Base-by-base conservation (phyloP, 352 stramenopile genomes). In the Globisporangium barbulae region DNA sequence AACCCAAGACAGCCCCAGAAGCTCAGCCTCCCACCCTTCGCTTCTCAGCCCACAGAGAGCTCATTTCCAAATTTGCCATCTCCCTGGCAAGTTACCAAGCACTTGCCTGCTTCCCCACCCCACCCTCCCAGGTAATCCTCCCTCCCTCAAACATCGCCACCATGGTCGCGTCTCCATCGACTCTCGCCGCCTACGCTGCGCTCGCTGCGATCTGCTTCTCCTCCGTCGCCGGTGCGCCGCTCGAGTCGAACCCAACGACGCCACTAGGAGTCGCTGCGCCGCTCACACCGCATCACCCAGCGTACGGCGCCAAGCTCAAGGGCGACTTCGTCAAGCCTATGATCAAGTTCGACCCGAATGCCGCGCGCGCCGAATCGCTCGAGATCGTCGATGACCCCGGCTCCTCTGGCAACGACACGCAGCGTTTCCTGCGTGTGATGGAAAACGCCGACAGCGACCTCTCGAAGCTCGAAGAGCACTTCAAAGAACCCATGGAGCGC, bases 241-340 rank as follows among this genome's bases (percentile, higher is more conserved):
- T 78, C 0, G 59, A 75, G 31, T 65, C 53, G 42, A 70, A 75
- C 53, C 64, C 65, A 28, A 66, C 68, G 64, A 78, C 60, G n/a
- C 52, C 57, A 8, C 59, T 73, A n/a, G 63, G 72, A 19, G 67
- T 71, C 28, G 54, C 55, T 1, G 28, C 59, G 1, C 69, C 53
- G 8, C 54, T 79, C n/a, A 69, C 69, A 7, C 17, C 49, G 3
- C 67, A 49, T 1, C 70, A 78, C 65, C 69, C 68, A 7, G 72
- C 69, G 9, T 76, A 70, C 28, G 72, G 72, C n/a, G 69, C 53
- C n/a, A 63, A 65, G 44, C 28, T 65, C 39, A 48, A 61, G 31
- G 53, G 61, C 15, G 49, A 72, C 7, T 53, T 63, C 3, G 68
- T 63, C 42, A 22, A 50, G 21, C 21, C 70, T 17, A 39, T 68